These are phyloP conservation scores for Guyanaporus albipodus DNA, from an alignment of 768 basidiomycete genomes.

Conservation along the genomic window DNA sequence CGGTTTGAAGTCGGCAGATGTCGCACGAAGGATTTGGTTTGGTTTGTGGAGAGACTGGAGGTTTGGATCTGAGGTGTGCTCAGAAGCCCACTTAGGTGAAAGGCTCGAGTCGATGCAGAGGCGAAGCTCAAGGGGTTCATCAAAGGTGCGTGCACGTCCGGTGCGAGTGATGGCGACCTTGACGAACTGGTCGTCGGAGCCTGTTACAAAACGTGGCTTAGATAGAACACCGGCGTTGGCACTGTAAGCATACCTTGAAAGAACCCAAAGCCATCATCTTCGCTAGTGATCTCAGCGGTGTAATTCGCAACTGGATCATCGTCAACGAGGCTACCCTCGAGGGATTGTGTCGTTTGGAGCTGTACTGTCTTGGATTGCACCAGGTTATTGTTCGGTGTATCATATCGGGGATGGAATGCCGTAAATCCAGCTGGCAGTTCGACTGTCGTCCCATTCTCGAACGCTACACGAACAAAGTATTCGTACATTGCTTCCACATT, in stretches of 20 bases:
- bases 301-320: neutral
- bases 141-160: neutral
- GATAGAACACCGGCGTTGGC: no score
- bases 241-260: neutral
- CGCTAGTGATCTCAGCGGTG: neutral
- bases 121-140: neutral
- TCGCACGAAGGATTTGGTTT: neutral
- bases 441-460: neutral
- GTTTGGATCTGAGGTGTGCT: neutral
- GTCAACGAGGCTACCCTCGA: neutral
- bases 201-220: neutral
- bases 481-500: neutral
- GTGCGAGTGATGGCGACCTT: neutral
- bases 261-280: neutral
- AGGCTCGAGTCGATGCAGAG: neutral
- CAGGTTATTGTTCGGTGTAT: neutral
- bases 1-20: neutral
- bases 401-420: neutral
- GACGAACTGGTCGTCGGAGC: neutral
- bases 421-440: constrained; percentile 1
- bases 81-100: neutral
- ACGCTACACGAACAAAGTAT: neutral
- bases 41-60: neutral
- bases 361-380: neutral
- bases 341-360: neutral